These are phyloP conservation scores for Violaceomyces palustris DNA, from an alignment of 1,284 basidiomycete species.

Conservation along the genomic window DNA sequence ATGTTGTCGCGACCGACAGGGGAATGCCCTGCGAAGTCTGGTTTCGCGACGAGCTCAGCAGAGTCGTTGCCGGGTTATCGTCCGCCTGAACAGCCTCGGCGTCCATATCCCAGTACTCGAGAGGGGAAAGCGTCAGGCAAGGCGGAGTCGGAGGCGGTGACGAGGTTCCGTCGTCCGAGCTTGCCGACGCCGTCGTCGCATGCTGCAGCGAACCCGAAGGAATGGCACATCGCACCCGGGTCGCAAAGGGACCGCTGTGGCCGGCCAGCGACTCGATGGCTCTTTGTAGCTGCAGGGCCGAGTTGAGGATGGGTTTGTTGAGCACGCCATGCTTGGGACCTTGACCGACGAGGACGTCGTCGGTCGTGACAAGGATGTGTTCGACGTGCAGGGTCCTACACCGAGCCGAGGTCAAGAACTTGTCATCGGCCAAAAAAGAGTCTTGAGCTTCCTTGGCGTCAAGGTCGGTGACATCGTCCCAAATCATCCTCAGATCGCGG, in stretches of 20 bases:
- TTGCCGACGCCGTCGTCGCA: slow-evolving; percentile 1
- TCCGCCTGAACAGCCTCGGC: slow-evolving; percentile 17
- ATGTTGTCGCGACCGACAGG: slow-evolving; percentile 39
- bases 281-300: slow-evolving; percentile 36
- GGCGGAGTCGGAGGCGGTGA: too few species aligned
- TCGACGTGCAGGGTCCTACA: slow-evolving; percentile 34
- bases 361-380: slow-evolving; percentile 48
- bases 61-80: slow-evolving; percentile 22
- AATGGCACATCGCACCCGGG: too few species aligned
- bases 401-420: too few species aligned
- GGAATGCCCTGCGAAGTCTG: slow-evolving; percentile 22
- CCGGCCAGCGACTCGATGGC: slow-evolving; percentile 32
- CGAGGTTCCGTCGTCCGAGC: not conserved
- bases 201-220: too few species aligned
- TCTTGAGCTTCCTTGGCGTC: slow-evolving; percentile 31
- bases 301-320: slow-evolving; percentile 35
- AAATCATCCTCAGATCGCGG: slow-evolving; percentile 47
- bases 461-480: slow-evolving; percentile 48
- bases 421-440: too few species aligned
- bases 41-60: slow-evolving; percentile 28
- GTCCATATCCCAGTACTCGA: slow-evolving; percentile 40
- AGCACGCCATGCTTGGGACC: slow-evolving; percentile 42
- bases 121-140: slow-evolving; percentile 43
- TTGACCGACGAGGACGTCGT: slow-evolving; percentile 39
- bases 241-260: too few species aligned